Conservation (phyloP, 345 rosid species). For the Trapa incisa region DNA sequence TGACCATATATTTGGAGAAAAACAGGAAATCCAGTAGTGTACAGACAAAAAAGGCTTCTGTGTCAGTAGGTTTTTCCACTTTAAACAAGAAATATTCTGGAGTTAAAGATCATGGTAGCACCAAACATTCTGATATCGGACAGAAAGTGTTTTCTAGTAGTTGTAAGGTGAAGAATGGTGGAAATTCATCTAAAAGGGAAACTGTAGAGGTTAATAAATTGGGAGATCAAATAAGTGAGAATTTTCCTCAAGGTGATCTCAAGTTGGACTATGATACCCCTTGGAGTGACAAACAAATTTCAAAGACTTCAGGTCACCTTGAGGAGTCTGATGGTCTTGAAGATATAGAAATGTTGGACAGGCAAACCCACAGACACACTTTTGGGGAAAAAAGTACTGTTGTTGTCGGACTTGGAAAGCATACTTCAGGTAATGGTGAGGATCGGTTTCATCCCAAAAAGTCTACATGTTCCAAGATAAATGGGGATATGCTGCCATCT, state of each 20-base stretch:
- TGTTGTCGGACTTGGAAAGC: conserved; percentile 30
- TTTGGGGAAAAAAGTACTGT: conserved; percentile 1
- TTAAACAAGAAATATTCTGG: conserved; percentile 26
- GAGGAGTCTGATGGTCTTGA: conserved; percentile 23
- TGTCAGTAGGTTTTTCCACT: conserved; percentile 18
- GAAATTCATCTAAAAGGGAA: conserved; percentile 21
- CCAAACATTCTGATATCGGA: conserved; percentile 22
- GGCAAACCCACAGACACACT: neutral
- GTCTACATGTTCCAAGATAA: conserved; percentile 28
- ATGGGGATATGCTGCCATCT: conserved; percentile 18
- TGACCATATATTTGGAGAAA: conserved; percentile 28
- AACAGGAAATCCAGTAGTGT: conserved; percentile 24
- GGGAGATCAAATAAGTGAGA: conserved; percentile 27
- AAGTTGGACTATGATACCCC: conserved; percentile 20
- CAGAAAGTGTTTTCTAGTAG: conserved; percentile 26
- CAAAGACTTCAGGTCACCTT: conserved; percentile 19
- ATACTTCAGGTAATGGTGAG: conserved; percentile 25
- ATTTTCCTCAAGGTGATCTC: conserved; percentile 15
- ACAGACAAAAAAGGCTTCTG: conserved; percentile 23
- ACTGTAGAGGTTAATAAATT: conserved; percentile 18
- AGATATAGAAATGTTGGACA: conserved; percentile 10
- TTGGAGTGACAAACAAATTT: conserved; percentile 22
- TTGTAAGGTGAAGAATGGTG: conserved; percentile 18
- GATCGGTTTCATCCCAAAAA: conserved; percentile 34
- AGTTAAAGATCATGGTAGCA: conserved; percentile 18